Base-by-base conservation (phyloP, 306 rosid species). In the Ormosia semicastrata region DNA sequence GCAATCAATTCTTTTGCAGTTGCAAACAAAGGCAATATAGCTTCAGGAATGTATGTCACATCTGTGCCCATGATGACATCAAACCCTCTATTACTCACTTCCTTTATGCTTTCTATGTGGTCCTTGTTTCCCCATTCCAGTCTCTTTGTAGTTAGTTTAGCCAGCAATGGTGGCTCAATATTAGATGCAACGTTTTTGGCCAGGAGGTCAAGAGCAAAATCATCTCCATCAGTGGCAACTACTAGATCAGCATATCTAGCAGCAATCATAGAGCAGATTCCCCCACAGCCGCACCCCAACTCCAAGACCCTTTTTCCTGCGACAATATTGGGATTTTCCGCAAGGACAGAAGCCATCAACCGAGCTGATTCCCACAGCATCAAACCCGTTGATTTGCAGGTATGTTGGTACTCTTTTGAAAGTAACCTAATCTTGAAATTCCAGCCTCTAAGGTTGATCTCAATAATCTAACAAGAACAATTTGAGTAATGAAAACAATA, bases 301-400 rank as follows among this genome's bases (percentile, higher is more conserved):
- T 95, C 98, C 82, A 95, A 81, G 30, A 93, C 97, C 84, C 87
- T 88, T 88, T 90, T 93, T 41, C 95, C 89, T 2, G 95, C 72
- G 78, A 91, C 89, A 29, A 95, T 89, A 11, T 71, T 43, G 53
- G 97, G 96, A 80, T 95, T 95, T 88, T 83, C 89, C 49, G 87
- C 93, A 50, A 93, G 86, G 70, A 95, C 74, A 5, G 94, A 88
- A 66, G 98, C 97, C 97, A 93, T 90, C 72, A 95, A 85, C 50
- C 91, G 93, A 76, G 98, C 97, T 0, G 98, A 93, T 88, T 95
- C 99, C 98, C 99, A 95, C 24, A 95, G 86, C 94, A 93, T 95
- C 77, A 93, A 84, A 53, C 98, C 98, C 3, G 98, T 93, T 43
- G 97, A 93, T 85, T 87, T 95, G 93, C 98, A 93, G 62, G 92